Percentiles rank a stretch among this genome's conserved stretches.
phyloP scores from a whole-genome alignment of 805 yeast genomes.

The Blastobotrys mokoenaii region DNA sequence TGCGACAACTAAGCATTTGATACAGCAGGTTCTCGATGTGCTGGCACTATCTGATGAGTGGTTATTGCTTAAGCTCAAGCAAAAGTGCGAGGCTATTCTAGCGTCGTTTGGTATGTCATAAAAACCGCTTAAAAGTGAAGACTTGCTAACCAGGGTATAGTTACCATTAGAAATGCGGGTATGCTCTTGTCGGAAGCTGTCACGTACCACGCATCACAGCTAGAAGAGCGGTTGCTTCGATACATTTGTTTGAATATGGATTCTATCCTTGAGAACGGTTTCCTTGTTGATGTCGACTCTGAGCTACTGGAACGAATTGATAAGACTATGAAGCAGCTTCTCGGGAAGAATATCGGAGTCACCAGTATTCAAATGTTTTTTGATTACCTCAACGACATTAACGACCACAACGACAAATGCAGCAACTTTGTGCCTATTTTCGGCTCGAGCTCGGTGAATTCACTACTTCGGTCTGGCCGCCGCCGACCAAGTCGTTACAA shows the following conservation, averaged over 20 bases:
- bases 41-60: constrained; percentile 57
- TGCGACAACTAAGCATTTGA: constrained; percentile 33
- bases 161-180: constrained; percentile 49
- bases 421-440: constrained; percentile 13
- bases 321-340: constrained; percentile 5
- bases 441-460: constrained; percentile 3
- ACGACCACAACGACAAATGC: constrained; percentile 21
- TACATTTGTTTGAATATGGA: constrained; percentile 60
- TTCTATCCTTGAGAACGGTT: constrained; percentile 42
- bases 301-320: constrained; percentile 9
- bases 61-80: constrained; percentile 48
- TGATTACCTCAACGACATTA: constrained; percentile 29
- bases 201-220: constrained; percentile 40
- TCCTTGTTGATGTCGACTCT: constrained; percentile 1
- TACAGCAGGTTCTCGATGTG: constrained; percentile 48
- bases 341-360: not conserved
- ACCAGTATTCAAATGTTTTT: not conserved
- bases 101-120: constrained; percentile 43
- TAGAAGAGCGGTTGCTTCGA: constrained; percentile 58
- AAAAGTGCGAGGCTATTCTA: constrained; percentile 45
- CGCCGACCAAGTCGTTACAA: too few relatives aligned
- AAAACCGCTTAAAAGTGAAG: too few relatives aligned
- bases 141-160: constrained; percentile 5
- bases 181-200: constrained; percentile 48
- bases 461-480: not conserved